phyloP scores from a whole-genome alignment of 164 flowering plant genomes.

The Malania oleifera region DNA sequence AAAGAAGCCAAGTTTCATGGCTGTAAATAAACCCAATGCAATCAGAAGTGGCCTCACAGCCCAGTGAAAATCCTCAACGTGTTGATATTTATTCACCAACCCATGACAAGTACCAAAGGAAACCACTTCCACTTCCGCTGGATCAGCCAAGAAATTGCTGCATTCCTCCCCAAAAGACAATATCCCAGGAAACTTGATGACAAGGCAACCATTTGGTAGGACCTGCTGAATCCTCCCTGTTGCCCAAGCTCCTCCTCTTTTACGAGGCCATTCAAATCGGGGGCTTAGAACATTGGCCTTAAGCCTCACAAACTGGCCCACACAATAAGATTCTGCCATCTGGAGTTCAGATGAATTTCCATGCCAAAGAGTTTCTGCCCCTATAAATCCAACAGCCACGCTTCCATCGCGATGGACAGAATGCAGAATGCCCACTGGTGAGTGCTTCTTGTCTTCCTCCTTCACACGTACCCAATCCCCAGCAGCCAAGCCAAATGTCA shows the following conservation, averaged over 20 bases:
- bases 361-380: constrained; percentile 72
- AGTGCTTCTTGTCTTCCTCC: constrained; percentile 62
- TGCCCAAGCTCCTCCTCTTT: constrained; percentile 57
- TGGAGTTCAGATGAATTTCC: constrained; percentile 63
- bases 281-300: constrained; percentile 59
- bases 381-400: constrained; percentile 65
- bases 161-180: constrained; percentile 34
- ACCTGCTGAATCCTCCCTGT: constrained; percentile 61
- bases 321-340: constrained; percentile 71
- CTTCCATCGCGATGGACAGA: constrained; percentile 63
- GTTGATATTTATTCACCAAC: constrained; percentile 72
- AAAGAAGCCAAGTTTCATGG: constrained; percentile 59
- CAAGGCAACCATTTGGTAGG: constrained; percentile 32
- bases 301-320: constrained; percentile 80
- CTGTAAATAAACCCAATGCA: constrained; percentile 72
- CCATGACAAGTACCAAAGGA: constrained; percentile 51
- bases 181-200: constrained; percentile 69
- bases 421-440: constrained; percentile 83
- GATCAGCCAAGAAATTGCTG: constrained; percentile 61
- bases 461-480: constrained; percentile 89
- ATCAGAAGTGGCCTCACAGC: constrained; percentile 76
- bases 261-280: constrained; percentile 79
- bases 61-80: constrained; percentile 96
- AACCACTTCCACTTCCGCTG: constrained; percentile 83
- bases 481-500: constrained; percentile 70